Conservation (phyloP, 2,329 filamentous ascomycete species). For the Beauveria sp. region DNA sequence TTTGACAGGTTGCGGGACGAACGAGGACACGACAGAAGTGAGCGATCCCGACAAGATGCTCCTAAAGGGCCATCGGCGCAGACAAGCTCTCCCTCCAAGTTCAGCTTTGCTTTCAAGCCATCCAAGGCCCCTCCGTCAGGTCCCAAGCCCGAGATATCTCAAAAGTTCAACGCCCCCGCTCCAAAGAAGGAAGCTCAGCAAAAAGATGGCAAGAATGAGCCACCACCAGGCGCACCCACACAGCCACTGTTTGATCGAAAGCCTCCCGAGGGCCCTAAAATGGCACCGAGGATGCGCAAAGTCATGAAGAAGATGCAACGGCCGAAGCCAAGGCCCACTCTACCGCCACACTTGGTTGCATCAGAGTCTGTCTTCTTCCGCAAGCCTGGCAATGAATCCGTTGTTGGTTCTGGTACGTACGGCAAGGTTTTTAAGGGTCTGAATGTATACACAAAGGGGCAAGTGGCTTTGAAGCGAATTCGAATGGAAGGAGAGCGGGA, state of each 20-base stretch:
- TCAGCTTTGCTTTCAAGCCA: slow-evolving; percentile 89
- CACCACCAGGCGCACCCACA: slow-evolving; percentile 42
- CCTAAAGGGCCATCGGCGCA: slow-evolving; percentile 41
- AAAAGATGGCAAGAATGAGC: slow-evolving; percentile 34
- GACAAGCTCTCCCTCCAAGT: slow-evolving; percentile 50
- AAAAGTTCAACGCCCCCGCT: slow-evolving; percentile 59
- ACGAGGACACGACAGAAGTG: slow-evolving; percentile 13
- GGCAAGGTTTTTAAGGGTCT: slow-evolving; percentile 93
- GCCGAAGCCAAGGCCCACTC: slow-evolving; percentile 60
- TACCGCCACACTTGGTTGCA: slow-evolving; percentile 63
- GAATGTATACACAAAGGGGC: slow-evolving; percentile 79
- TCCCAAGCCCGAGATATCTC: slow-evolving; percentile 58
- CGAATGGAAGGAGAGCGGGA: slow-evolving; percentile 90
- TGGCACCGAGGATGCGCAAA: slow-evolving; percentile 47
- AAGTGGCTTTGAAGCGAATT: slow-evolving; percentile 83
- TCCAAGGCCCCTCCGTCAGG: slow-evolving; percentile 48
- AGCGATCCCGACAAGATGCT: slow-evolving; percentile 2
- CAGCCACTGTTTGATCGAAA: slow-evolving; percentile 37
- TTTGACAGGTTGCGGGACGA: not conserved
- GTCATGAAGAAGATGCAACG: slow-evolving; percentile 63
- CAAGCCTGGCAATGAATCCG: slow-evolving; percentile 95
- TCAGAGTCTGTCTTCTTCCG: slow-evolving; percentile 91
- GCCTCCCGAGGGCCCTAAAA: slow-evolving; percentile 27
- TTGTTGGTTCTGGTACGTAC: slow-evolving; percentile 91
- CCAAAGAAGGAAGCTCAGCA: slow-evolving; percentile 31